phyloP scores from a whole-genome alignment of 1,284 basidiomycete species.

The Trichosporon asahii region DNA sequence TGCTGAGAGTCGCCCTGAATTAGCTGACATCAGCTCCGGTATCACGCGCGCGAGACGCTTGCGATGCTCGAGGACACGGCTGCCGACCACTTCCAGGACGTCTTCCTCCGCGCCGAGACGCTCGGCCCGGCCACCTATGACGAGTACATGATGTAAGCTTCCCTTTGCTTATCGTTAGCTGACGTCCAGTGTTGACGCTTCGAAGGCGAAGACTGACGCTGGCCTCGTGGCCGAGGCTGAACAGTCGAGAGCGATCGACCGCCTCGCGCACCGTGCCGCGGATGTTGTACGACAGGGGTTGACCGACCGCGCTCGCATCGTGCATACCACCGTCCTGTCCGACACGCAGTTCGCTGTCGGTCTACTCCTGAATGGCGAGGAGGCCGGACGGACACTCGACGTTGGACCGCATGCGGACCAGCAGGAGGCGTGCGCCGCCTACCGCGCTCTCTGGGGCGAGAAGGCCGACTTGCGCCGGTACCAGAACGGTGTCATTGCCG shows the following conservation, averaged over 20 bases:
- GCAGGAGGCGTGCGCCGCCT: slow-evolving; percentile 56
- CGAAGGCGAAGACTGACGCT: slow-evolving; percentile 25
- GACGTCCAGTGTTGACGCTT: slow-evolving; percentile 62
- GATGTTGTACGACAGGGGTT: slow-evolving; percentile 64
- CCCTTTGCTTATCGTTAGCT: slow-evolving; percentile 46
- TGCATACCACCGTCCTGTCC: slow-evolving; percentile 57
- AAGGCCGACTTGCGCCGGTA: slow-evolving; percentile 93
- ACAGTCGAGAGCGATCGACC: slow-evolving; percentile 60
- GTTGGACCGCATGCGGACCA: slow-evolving; percentile 71
- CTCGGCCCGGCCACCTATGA: slow-evolving; percentile 65
- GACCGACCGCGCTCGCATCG: slow-evolving; percentile 63
- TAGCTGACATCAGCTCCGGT: slow-evolving; percentile 58
- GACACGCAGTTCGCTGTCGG: slow-evolving; percentile 59
- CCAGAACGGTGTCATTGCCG: slow-evolving; percentile 88
- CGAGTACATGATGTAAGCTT: slow-evolving; percentile 67
- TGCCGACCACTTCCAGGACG: slow-evolving; percentile 47
- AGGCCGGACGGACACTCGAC: slow-evolving; percentile 79
- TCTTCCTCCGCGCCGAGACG: slow-evolving; percentile 48
- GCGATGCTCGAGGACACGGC: slow-evolving; percentile 56
- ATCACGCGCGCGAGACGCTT: slow-evolving; percentile 72
- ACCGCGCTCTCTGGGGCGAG: slow-evolving; percentile 85
- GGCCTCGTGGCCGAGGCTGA: slow-evolving; percentile 51
- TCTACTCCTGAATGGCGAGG: slow-evolving; percentile 64
- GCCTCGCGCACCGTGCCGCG: slow-evolving; percentile 60
- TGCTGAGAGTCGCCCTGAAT: neutral